Conservation (phyloP, 805 yeast genomes). For the Brettanomyces anomalus region DNA sequence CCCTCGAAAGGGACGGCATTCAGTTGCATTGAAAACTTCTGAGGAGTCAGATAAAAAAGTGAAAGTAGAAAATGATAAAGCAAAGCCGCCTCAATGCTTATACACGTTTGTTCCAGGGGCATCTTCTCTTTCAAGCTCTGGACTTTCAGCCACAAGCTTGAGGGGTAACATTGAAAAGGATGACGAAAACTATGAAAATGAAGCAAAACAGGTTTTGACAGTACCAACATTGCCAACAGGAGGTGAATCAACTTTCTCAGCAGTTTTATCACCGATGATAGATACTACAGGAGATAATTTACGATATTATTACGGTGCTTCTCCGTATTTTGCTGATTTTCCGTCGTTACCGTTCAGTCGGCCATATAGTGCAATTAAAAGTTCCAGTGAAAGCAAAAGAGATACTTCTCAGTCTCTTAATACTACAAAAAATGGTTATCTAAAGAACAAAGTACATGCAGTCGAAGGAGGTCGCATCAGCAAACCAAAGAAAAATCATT, state of each 20-base stretch:
- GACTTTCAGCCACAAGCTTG: not conserved
- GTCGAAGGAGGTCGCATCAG: conserved; percentile 26
- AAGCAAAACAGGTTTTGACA: not conserved
- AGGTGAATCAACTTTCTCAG: not conserved
- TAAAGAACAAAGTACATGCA: conserved; percentile 6
- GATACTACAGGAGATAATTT: not conserved
- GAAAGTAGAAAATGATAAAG: not conserved
- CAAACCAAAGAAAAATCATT: conserved; percentile 7
- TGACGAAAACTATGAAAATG: not conserved
- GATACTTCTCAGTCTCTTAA: not conserved
- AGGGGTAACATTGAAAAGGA: not conserved
- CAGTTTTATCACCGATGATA: conserved; percentile 1
- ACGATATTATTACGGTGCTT: conserved; percentile 1
- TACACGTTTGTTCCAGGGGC: not conserved
- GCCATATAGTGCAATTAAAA: conserved; percentile 3
- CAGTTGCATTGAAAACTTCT: not conserved
- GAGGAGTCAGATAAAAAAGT: not conserved
- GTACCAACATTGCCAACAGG: not conserved
- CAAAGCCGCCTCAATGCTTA: not conserved
- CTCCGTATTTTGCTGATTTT: conserved; percentile 6
- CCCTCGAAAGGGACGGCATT: not conserved
- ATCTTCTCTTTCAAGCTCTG: not conserved
- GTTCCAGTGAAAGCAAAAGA: not conserved
- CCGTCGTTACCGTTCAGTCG: conserved; percentile 5
- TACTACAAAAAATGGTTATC: not conserved